Base-by-base conservation (phyloP, 306 rosid genomes). In the Lagenaria siceraria region DNA sequence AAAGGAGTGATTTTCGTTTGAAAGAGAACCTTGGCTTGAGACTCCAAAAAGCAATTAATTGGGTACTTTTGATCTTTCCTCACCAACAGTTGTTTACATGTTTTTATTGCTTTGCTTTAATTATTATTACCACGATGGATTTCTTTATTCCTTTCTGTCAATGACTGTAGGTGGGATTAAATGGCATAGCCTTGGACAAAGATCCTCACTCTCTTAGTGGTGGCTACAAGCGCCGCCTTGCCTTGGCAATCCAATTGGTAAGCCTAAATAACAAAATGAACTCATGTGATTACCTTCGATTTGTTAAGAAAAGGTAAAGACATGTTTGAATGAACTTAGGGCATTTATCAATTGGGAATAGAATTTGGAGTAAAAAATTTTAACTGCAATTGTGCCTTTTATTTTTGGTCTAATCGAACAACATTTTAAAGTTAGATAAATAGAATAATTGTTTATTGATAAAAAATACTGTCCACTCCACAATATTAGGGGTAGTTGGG, bases 151-250 rank as follows among this genome's bases (percentile, higher is more conserved):
- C 40, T 25, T 71, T 71, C 59, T 7, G 10, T 48, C 5, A 56
- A 71, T 27, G 76, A 71, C 59, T 25, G 22, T 77, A 91, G 95
- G 98, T 94, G 58, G 98, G 97, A 79, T 86, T 91, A 83, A 89
- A 81, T 81, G 96, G 97, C 69, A 91, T 94, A 84, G 58, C 89
- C 46, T 84, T 94, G 96, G 93, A 90, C 82, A 87, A 87, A 85
- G 94, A 92, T 88, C 97, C 98, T 80, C 86, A 90, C 62, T 86
- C 98, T 58, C 97, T 94, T 59, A 91, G 98, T 81, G 97, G 97
- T 76, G 98, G 98, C 82, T 94, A 94, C 90, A 94, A 94, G 81
- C 95, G 97, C 7, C 96, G 95, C 19, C 97, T 94, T 78, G 97
- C 98, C 80, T 86, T 94, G 86, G 97, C 98, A 72, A 89, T 90